Evolutionary conservation across 1,284 basidiomycete species (phyloP), one percentile per base, ranked within the genome.

Genomic region (Testicularia cyperi): DNA sequence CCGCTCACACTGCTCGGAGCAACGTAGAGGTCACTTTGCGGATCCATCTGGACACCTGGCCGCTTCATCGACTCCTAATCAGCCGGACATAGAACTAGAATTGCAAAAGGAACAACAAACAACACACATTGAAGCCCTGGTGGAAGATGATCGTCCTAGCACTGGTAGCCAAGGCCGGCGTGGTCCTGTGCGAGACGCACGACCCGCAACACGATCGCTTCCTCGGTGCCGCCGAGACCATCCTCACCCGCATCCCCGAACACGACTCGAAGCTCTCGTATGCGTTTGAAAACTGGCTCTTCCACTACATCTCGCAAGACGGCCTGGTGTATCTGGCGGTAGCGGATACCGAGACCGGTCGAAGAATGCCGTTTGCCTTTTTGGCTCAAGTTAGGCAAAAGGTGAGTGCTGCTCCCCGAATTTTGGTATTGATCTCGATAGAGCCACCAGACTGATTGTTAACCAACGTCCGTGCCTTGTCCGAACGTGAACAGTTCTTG

Each of bases 201-300:
- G 60, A 69, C 20, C 37, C 55, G 2, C 52, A 54, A 6, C 60
- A 74, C 28, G 62, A 55, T 28, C 70, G 68, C 6, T 75, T 75
- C 52, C 38, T 75, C 1, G 38, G 44, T 0, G 92, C 94, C 14
- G 89, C 88, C 6, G 86, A 91, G 68, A 90, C 88, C 0, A 95
- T 97, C 65, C 81, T 98, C 13, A 87, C 86, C 30, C 94, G 94
- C 81, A 96, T 97, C 72, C 90, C 92, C 1, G 89, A 89, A 2
- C 89, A 90, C 74, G 86, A 95, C 78, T 88, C 88, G 77, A 95
- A 95, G 78, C 82, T 97, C 43, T 94, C 90, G 25, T 96, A 82
- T 77, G 65, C 71, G 0, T 74, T 68, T 26, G 76, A 77, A 76
- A 86, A 92, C 78, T 94, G 90, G 76, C 82, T 96, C 21, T 95